Percentiles rank a stretch among this genome's conserved stretches.
phyloP scores from a whole-genome alignment of 2,329 filamentous ascomycete species.

The Fusarium abutilonis region DNA sequence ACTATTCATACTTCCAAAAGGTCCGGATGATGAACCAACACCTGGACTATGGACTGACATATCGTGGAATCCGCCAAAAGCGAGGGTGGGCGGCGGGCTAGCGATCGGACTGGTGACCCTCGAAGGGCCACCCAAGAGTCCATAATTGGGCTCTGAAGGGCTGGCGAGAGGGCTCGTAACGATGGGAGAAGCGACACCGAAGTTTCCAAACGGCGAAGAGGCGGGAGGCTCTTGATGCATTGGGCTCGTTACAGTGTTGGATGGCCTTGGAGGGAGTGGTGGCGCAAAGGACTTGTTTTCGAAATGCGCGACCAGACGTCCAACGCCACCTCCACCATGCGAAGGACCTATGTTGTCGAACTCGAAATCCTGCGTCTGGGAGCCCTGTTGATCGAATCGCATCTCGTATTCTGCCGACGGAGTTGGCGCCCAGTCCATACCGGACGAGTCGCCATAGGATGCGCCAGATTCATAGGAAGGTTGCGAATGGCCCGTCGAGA shows the following conservation, averaged over 20 bases:
- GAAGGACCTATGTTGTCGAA: constrained; percentile 42
- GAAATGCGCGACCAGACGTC: constrained; percentile 55
- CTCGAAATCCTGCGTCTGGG: constrained; percentile 43
- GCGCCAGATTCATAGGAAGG: constrained; percentile 42
- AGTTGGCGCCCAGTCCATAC: constrained; percentile 54
- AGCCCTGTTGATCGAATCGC: constrained; percentile 43
- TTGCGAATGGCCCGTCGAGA: constrained; percentile 41
- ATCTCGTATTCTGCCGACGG: constrained; percentile 44
- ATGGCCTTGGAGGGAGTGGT: constrained; percentile 51
- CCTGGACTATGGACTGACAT: constrained; percentile 45
- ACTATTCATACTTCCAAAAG: constrained; percentile 49
- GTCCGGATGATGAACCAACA: constrained; percentile 41
- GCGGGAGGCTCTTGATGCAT: constrained; percentile 40
- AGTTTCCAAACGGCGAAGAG: constrained; percentile 49
- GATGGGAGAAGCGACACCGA: constrained; percentile 45
- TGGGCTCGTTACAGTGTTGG: constrained; percentile 43
- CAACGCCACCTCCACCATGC: constrained; percentile 47
- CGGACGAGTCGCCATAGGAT: constrained; percentile 43
- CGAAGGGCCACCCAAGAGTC: constrained; percentile 44
- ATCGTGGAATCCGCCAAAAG: constrained; percentile 49
- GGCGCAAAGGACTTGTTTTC: constrained; percentile 53
- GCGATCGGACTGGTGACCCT: constrained; percentile 49
- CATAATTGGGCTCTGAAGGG: constrained; percentile 49
- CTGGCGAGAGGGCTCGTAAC: constrained; percentile 49
- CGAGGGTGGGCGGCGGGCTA: constrained; percentile 45